Evolutionary conservation across 345 rosid genomes (phyloP).

Genomic region (Acer saccharum): DNA sequence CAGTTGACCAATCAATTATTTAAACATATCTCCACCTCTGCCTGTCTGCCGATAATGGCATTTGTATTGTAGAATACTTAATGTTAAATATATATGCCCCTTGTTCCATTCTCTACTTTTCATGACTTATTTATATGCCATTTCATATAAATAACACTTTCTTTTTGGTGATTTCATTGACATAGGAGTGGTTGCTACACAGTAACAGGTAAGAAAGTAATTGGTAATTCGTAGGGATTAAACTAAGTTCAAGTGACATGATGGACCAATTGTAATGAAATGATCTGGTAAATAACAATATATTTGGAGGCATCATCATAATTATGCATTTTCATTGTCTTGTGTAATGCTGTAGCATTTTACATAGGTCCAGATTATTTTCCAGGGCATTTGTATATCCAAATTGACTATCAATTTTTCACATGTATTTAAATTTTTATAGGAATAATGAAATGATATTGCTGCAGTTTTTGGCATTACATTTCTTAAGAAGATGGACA

Average conservation of each 20-base stretch:
- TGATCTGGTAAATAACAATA: neutral
- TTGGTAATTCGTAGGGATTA: neutral
- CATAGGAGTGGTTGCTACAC: neutral
- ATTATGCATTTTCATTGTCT: neutral
- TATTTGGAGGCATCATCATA: neutral
- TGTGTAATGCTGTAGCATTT: neutral
- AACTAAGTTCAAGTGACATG: neutral
- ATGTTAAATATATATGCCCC: neutral
- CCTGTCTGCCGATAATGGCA: neutral
- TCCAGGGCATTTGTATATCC: neutral
- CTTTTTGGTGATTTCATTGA: neutral
- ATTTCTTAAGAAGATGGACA: neutral
- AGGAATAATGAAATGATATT: neutral
- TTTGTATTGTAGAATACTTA: neutral
- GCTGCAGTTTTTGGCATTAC: neutral
- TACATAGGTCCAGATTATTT: neutral
- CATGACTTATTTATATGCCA: neutral
- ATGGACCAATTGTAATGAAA: neutral
- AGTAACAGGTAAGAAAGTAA: neutral
- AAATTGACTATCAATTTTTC: too few relatives aligned
- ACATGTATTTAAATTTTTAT: neutral
- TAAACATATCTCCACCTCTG: neutral
- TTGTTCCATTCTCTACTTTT: neutral
- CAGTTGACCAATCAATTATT: neutral
- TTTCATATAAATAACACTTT: constrained; percentile 4